Percentiles rank a stretch among this genome's conserved stretches.
Evolutionary conservation across 306 rosid species (phyloP).

Genomic region (Gillenia trifoliata): DNA sequence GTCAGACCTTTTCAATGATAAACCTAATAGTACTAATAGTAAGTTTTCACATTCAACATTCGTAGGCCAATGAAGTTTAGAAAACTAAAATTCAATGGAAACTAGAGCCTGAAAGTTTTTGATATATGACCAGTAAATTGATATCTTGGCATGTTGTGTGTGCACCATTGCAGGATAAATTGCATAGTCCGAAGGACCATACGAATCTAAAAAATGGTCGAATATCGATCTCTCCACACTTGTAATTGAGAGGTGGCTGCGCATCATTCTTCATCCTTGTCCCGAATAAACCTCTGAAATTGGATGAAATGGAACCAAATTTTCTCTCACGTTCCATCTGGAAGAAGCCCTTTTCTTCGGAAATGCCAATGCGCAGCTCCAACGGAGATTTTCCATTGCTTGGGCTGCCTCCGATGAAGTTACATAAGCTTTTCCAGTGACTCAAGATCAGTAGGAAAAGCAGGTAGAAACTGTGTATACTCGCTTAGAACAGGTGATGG

Average conservation of each 20-base stretch:
- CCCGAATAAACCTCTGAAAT: conserved; percentile 28
- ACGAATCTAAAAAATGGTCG: conserved; percentile 20
- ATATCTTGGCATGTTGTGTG: conserved; percentile 12
- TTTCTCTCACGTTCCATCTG: not conserved
- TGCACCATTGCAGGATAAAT: conserved; percentile 42
- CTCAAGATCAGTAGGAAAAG: not conserved
- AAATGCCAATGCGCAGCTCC: not conserved
- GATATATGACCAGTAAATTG: conserved; percentile 3
- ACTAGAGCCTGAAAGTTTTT: not conserved
- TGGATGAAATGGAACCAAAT: conserved; percentile 2
- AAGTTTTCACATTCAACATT: conserved; percentile 24
- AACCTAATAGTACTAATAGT: conserved; percentile 53
- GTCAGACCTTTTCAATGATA: conserved; percentile 31
- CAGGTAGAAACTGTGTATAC: not conserved
- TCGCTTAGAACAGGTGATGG: not conserved
- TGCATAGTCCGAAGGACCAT: conserved; percentile 32
- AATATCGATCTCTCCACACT: conserved; percentile 24
- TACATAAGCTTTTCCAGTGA: not conserved
- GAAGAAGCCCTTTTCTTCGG: not conserved
- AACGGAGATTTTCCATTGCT: not conserved
- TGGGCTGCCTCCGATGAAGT: not conserved
- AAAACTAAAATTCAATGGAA: conserved; percentile 30
- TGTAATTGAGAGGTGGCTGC: conserved; percentile 17
- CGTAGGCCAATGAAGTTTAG: not conserved
- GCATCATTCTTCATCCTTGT: conserved; percentile 18